These are phyloP conservation scores for Hymenoscyphus fructigenus DNA, from an alignment of 2,329 filamentous ascomycete genomes.

Conservation along the genomic window DNA sequence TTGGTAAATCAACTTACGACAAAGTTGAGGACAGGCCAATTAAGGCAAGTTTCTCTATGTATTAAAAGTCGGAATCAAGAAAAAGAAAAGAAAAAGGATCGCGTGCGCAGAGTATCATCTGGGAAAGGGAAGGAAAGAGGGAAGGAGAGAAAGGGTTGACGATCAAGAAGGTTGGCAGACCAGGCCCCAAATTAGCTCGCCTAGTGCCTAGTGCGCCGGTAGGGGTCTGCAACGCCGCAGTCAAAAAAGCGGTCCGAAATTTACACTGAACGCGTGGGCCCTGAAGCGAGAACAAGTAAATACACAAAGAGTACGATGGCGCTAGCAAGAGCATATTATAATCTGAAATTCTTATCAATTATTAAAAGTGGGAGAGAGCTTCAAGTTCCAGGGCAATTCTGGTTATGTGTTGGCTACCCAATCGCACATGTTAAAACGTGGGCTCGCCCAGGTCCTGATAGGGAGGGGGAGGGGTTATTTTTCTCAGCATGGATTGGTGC, in stretches of 20 bases:
- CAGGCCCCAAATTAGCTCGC: not conserved
- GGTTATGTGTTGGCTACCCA: not conserved
- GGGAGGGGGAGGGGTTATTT: not conserved
- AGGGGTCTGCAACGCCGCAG: not conserved
- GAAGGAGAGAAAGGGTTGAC: not conserved
- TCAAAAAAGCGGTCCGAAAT: not conserved
- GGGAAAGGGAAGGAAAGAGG: not conserved
- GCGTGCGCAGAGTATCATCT: not conserved
- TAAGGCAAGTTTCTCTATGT: conserved; percentile 10
- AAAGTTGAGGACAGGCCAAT: conserved; percentile 1
- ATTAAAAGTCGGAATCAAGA: not conserved
- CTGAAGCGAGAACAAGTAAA: too few species aligned
- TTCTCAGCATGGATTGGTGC: not conserved
- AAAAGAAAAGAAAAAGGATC: conserved; percentile 19
- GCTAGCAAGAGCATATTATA: too few species aligned
- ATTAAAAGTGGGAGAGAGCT: not conserved
- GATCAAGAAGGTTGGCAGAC: not conserved
- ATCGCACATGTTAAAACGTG: not conserved
- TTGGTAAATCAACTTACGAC: not conserved
- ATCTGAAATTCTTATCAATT: not conserved
- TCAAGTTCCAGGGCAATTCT: not conserved
- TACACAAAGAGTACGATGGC: too few species aligned
- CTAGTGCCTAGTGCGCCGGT: not conserved
- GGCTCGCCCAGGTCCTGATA: not conserved
- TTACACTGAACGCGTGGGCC: not conserved